These are phyloP conservation scores for Caloboletus inedulis DNA, from an alignment of 1,284 basidiomycete genomes.

Conservation along the genomic window DNA sequence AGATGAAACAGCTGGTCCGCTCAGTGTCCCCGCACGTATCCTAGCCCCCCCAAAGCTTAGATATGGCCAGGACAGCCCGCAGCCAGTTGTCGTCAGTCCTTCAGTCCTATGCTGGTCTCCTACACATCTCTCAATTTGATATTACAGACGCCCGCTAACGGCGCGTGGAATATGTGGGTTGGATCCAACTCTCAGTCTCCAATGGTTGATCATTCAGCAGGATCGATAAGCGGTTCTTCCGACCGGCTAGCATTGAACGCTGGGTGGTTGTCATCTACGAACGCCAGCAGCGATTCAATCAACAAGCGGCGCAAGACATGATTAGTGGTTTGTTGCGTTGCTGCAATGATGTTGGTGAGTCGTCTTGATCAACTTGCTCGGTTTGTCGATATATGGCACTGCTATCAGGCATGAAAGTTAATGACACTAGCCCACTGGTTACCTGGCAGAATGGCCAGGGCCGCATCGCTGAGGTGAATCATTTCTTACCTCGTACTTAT, in stretches of 20 bases:
- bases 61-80: slow-evolving; percentile 53
- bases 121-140: not conserved
- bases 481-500: not conserved
- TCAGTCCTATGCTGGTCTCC: not conserved
- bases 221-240: slow-evolving; percentile 64
- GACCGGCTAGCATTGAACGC: slow-evolving; percentile 45
- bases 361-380: not conserved
- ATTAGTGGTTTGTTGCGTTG: slow-evolving; percentile 45
- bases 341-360: slow-evolving; percentile 57
- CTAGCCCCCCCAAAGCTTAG: slow-evolving; percentile 57
- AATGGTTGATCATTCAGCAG: slow-evolving; percentile 31
- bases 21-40: slow-evolving; percentile 57
- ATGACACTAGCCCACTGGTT: slow-evolving; percentile 41
- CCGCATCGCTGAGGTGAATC: slow-evolving; percentile 44
- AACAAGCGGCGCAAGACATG: slow-evolving; percentile 46
- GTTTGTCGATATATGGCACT: not conserved
- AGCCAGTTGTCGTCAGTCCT: slow-evolving; percentile 50
- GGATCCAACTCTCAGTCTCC: not conserved
- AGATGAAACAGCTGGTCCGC: slow-evolving; percentile 43
- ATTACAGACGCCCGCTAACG: slow-evolving; percentile 53
- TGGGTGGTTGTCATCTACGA: slow-evolving; percentile 70
- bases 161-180: slow-evolving; percentile 66
- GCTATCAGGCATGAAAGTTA: slow-evolving; percentile 49
- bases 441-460: slow-evolving; percentile 55
- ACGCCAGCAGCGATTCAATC: slow-evolving; percentile 49